Conservation (phyloP, 2,329 filamentous ascomycete species). For the Diaporthe longicolla region DNA sequence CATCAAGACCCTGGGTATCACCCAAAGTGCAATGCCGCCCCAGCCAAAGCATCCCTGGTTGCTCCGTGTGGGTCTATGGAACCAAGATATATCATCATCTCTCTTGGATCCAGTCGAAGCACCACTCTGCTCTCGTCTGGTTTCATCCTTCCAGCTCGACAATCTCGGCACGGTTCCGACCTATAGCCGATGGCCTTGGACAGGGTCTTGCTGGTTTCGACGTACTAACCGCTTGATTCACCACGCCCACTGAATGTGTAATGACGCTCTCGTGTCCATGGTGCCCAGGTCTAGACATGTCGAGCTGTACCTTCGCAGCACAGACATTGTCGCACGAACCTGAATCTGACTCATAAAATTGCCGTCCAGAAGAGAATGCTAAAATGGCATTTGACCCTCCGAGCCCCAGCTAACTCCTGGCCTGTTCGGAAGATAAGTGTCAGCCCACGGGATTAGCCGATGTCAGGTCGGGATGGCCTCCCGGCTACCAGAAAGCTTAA, state of each 20-base stretch:
- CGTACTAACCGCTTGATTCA: too few relatives aligned
- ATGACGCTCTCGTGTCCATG: not conserved
- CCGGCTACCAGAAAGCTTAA: constrained; percentile 11
- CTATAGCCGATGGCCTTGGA: not conserved
- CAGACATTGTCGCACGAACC: not conserved
- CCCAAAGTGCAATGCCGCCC: too few relatives aligned
- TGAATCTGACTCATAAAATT: not conserved
- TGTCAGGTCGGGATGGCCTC: not conserved
- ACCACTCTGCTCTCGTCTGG: constrained; percentile 11
- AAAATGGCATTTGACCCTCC: not conserved
- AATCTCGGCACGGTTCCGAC: constrained; percentile 4
- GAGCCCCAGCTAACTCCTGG: not conserved
- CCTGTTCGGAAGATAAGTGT: not conserved
- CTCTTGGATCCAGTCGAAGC: constrained; percentile 11
- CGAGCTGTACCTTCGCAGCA: not conserved
- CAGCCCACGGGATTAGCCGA: constrained; percentile 11
- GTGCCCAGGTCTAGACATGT: not conserved
- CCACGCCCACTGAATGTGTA: too few relatives aligned
- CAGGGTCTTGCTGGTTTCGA: not conserved
- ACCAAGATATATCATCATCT: constrained; percentile 17
- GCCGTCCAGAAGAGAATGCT: not conserved
- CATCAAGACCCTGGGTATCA: too few relatives aligned
- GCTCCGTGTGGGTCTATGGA: constrained; percentile 4
- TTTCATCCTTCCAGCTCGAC: constrained; percentile 7
- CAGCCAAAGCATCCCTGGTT: not conserved